Evolutionary conservation across 2,329 filamentous ascomycete species (phyloP), one percentile per base, ranked within the genome.

Genomic region (Botrytis byssoidea): DNA sequence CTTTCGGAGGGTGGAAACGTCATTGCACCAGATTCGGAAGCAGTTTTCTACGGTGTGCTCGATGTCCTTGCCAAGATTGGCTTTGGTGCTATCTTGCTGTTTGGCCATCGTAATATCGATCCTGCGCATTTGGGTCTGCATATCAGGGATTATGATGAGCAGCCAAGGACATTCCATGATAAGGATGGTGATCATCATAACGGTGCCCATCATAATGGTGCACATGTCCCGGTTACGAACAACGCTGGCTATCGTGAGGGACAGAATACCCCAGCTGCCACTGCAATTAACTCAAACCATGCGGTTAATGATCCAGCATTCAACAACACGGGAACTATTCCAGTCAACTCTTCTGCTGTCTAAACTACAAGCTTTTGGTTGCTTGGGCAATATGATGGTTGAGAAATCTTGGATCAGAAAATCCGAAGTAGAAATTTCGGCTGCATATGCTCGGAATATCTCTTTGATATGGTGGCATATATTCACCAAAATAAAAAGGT

Each of bases 31-130:
- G 90, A 93, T 78, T 88, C 87, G 0, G 91, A 93, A 79, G 89
- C 89, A 18, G 82, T 91, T 88, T 46, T 92, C 80, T 93, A 93
- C 79, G 89, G 90, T 60, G 82, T 92, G 4, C 84, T 93, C 0
- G 91, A 93, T 74, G 81, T 92, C 8, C 74, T 91, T 4, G 86
- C 90, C 10, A 92, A 92, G 83, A 88, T 89, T 0, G 83, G 87
- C 14, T 92, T 92, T 76, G 88, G 88, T 25, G 83, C 84, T 20
- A 79, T 91, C 0, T 84, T 93, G 1, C 83, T 93, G 68, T 68
- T 84, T 82, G 89, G 89, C 1, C 90, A 92, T 80, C 85, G 88
- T 65, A 88, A 87, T 76, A 91, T 92, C 69, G 86, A 89, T 64
- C 83, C 71, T 1, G 71, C 71, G 2, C 42, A 42, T 16, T 20